Percentiles rank a stretch among this genome's conserved stretches.
These are phyloP conservation scores for Coemansia sp. DNA, from an alignment of 192 early-diverging fungal genomes.

Conservation along the genomic window DNA sequence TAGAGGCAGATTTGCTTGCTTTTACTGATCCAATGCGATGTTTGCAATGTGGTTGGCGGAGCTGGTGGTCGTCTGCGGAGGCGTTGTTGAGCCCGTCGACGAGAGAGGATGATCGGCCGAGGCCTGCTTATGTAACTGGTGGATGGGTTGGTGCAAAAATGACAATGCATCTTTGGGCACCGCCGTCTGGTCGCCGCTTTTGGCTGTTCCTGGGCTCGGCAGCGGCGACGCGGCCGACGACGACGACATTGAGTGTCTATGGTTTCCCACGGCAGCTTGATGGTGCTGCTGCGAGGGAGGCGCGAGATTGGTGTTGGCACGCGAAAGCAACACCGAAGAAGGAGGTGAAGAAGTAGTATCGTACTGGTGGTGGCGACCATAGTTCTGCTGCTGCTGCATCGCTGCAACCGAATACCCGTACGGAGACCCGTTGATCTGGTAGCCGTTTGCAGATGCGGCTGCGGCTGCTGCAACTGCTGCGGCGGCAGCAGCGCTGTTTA, in stretches of 20 bases:
- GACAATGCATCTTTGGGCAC: slow-evolving; percentile 48
- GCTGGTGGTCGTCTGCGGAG: slow-evolving; percentile 22
- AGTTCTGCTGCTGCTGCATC: slow-evolving; percentile 13
- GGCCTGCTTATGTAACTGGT: slow-evolving; percentile 48
- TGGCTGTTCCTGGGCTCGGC: slow-evolving; percentile 34
- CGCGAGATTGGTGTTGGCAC: slow-evolving; percentile 10
- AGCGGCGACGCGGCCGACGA: slow-evolving; percentile 38
- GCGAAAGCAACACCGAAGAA: slow-evolving; percentile 10
- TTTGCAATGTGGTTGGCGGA: slow-evolving; percentile 14
- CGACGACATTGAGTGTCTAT: slow-evolving; percentile 39
- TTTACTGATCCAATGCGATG: slow-evolving; percentile 38
- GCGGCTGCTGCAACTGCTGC: slow-evolving; percentile 15
- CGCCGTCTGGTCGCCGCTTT: slow-evolving; percentile 11
- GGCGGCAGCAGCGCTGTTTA: slow-evolving; percentile 23
- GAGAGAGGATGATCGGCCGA: slow-evolving; percentile 11
- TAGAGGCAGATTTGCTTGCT: background rate
- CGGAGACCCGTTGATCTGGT: slow-evolving; percentile 17
- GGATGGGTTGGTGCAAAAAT: slow-evolving; percentile 51
- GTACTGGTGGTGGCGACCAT: slow-evolving; percentile 8
- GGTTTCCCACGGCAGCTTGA: slow-evolving; percentile 10
- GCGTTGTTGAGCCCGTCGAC: slow-evolving; percentile 24
- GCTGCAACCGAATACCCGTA: slow-evolving; percentile 29
- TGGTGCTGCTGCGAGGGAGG: slow-evolving; percentile 10
- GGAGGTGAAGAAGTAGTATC: slow-evolving; percentile 41
- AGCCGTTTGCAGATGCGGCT: slow-evolving; percentile 7